Evolutionary conservation across 495 filamentous ascomycete species (phyloP), one percentile per base, ranked within the genome.

Genomic region (Chaetomidium leptoderma): DNA sequence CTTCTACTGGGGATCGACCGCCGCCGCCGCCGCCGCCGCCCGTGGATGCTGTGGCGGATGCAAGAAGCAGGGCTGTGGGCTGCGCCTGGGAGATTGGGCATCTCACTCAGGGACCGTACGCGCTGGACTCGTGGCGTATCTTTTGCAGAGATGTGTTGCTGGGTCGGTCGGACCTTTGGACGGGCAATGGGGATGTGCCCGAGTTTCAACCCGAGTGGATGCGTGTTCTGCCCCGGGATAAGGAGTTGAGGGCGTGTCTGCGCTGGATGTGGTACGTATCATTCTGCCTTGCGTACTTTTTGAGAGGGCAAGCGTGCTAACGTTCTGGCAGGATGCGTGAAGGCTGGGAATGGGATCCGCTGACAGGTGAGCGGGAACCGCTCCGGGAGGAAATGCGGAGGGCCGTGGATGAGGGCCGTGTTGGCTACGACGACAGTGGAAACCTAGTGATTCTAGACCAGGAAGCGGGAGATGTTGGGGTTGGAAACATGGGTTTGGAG

Each of bases 51-150:
- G 42, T 53, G 17, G 47, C 49, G 23, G 63, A 65, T 8, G 57
- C 52, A 68, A 72, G 43, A 69, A 77, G 40, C 70, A 73, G 40
- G 67, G 80, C 57, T 57, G 19, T 66, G 10, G 63, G 62, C 4
- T 70, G 71, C 3, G 87, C 82, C 6, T 95, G 90, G 87, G 92
- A 97, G 63, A 84, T 96, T 56, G 92, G 86, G 0, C 88, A 95
- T 67, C 66, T 97, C 35, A 89, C 91, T 0, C 86, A 88, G n/a
- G 92, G 93, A 2, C 80, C 84, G 2, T 97, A 97, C 70, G 89
- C 91, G 0, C 72, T 95, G 36, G 92, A 97, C 69, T 90, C 86
- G 58, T 97, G 91, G 90, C 81, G 93, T 4, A 96, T 97, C 53
- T 97, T 97, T 69, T 95, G 90, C 64, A 80, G 92, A 1, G 92